A percentile compares a stretch with the other conserved stretches of the same genome.
Conservation (phyloP, 1,139 yeast genomes). For the Taphrina flavorubra region DNA sequence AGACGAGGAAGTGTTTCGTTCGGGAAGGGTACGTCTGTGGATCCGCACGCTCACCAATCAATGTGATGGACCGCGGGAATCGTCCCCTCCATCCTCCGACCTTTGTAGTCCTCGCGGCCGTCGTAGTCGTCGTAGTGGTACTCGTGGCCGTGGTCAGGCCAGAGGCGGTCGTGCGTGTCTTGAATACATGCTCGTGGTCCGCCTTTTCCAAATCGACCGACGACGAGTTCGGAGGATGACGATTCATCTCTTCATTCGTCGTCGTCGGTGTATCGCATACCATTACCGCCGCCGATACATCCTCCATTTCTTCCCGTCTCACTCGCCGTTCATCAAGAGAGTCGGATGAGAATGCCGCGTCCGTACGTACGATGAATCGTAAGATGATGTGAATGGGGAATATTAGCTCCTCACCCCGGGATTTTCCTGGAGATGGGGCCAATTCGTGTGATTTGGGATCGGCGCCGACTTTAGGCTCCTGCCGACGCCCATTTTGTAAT, state of each 20-base stretch:
- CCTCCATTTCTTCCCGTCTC: no score
- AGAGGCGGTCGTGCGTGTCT: neutral
- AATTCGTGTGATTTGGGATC: neutral
- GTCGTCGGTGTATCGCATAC: no score
- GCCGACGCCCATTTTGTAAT: neutral
- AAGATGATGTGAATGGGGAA: neutral
- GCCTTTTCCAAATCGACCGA: neutral
- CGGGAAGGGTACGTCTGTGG: conserved; percentile 65
- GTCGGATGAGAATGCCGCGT: no score
- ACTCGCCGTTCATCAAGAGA: no score
- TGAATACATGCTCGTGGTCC: neutral
- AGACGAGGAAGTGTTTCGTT: conserved; percentile 63
- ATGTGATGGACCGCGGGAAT: neutral
- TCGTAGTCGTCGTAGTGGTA: neutral
- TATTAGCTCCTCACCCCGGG: neutral
- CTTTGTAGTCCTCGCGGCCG: no score
- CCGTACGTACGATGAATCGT: no score
- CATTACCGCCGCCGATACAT: no score
- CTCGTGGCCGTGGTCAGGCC: neutral
- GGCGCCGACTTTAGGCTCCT: conserved; percentile 7
- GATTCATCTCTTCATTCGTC: no score
- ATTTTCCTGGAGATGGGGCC: neutral
- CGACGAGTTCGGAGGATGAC: no score
- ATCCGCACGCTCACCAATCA: conserved; percentile 75
- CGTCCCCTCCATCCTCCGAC: no score